phyloP scores from a whole-genome alignment of 768 basidiomycete genomes.

The Xerocomus spinulosus region DNA sequence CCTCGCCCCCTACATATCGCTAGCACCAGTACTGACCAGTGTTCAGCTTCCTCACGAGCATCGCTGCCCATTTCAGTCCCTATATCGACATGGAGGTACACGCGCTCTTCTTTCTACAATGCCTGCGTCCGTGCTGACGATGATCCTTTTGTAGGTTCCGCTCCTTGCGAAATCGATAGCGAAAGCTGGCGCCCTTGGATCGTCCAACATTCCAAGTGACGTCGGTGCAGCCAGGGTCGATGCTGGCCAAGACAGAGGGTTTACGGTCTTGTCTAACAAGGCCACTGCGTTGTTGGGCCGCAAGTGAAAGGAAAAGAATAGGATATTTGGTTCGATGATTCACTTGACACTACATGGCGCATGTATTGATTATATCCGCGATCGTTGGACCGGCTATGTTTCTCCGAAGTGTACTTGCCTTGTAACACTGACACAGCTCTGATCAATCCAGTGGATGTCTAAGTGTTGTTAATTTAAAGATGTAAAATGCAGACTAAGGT shows the following conservation, averaged over 20 bases:
- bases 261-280: conserved; percentile 54
- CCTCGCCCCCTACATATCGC: background rate
- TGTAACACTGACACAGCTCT: too few species aligned
- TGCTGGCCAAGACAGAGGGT: conserved; percentile 35
- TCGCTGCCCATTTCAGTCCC: conserved; percentile 36
- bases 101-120: background rate
- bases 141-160: conserved; percentile 36
- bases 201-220: conserved; percentile 41
- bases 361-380: too few species aligned
- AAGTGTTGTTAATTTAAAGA: too few species aligned
- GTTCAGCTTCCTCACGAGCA: conserved; percentile 35
- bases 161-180: conserved; percentile 52
- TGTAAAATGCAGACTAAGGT: background rate
- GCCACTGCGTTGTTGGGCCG: conserved; percentile 42
- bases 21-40: background rate
- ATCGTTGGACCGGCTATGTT: too few species aligned
- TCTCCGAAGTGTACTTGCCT: too few species aligned
- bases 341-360: background rate
- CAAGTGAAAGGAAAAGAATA: background rate
- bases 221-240: conserved; percentile 38
- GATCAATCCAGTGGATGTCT: too few species aligned
- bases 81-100: conserved; percentile 44
- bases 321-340: background rate
- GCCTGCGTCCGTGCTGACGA: background rate
- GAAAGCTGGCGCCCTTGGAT: conserved; percentile 52